Evolutionary conservation across 1,284 basidiomycete genomes (phyloP), one percentile per base, ranked within the genome.

Genomic region (Cerrena zonata): DNA sequence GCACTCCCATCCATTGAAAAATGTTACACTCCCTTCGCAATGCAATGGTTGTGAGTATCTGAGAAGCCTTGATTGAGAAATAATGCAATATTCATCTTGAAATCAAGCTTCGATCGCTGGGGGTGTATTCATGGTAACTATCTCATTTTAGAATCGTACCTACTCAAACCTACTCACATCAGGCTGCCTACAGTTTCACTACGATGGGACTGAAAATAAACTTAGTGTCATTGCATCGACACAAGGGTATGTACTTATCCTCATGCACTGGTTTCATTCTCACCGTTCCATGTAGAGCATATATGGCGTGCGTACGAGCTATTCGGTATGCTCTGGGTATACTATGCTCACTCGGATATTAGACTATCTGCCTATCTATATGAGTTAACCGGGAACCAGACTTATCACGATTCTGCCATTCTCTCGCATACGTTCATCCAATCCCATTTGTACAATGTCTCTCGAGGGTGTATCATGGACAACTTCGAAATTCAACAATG

Each of bases 281-380:
- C n/a, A n/a, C n/a, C n/a, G n/a, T n/a, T n/a, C n/a, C n/a, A n/a
- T n/a, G n/a, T n/a, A n/a, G n/a, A n/a, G n/a, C n/a, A n/a, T n/a
- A n/a, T n/a, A n/a, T n/a, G n/a, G n/a, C n/a, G n/a, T n/a, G n/a
- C n/a, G n/a, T n/a, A n/a, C n/a, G n/a, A n/a, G n/a, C n/a, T n/a
- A n/a, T n/a, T n/a, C n/a, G n/a, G n/a, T n/a, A n/a, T n/a, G n/a
- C n/a, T n/a, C n/a, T n/a, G n/a, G n/a, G n/a, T n/a, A n/a, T n/a
- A n/a, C n/a, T n/a, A n/a, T n/a, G n/a, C n/a, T n/a, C n/a, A n/a
- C n/a, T n/a, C n/a, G n/a, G n/a, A 13, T 13, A 15, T 24, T 19
- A 52, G 51, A 10, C 47, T 52, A 19, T 52, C 51, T 11, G 47
- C 51, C 2, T 42, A 49, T 38, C 51, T 52, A 4, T 49, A 22